Base-by-base conservation (phyloP, 2,329 filamentous ascomycete genomes). In the Fusarium marasasianum region DNA sequence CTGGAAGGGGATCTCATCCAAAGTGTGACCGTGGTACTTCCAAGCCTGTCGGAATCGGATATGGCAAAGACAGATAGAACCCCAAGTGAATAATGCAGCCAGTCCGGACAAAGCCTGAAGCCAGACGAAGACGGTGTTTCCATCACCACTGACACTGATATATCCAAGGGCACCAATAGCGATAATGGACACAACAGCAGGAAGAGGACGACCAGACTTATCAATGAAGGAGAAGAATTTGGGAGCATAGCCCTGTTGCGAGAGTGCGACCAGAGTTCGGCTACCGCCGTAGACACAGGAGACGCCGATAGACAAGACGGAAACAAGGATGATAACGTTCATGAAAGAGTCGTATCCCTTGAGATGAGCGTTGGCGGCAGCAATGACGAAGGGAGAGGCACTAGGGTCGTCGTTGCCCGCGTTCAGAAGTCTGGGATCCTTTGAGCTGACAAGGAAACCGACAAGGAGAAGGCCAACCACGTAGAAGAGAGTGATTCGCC, bases 11-110 rank as follows among this genome's bases (percentile, higher is more conserved):
- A 94, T 88, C 81, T 94, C 92, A 47, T 91, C 88, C 4, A 92
- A 80, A 6, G 86, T 88, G 79, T 90, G 90, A n/a, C 90, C 89
- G 45, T 91, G 86, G 35, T 85, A 81, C 33, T 83, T 84, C 91
- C 91, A 93, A 1, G 91, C 91, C 6, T 81, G 77, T 41, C 91
- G 90, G 86, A 93, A 92, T 26, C 91, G 90, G 78, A 93, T 92
- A 76, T 93, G 92, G 6, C 90, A 86, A 7, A 91, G 82, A 76
- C 91, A 92, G 76, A 93, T 92, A 44, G 89, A 91, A 24, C 87
- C 91, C 91, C 91, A 94, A 17, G 91, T 91, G 80, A 92, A 92
- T 48, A 93, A 85, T 18, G 90, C 88, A 17, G 89, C 88, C 9
- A 93, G 84, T 58, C 90, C 91, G 0, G 90, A 92, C 22, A 93